A percentile compares a stretch with the other conserved stretches of the same genome.
These are phyloP conservation scores for Claviceps purpurea DNA, from an alignment of 2,329 filamentous ascomycete genomes.

Conservation along the genomic window DNA sequence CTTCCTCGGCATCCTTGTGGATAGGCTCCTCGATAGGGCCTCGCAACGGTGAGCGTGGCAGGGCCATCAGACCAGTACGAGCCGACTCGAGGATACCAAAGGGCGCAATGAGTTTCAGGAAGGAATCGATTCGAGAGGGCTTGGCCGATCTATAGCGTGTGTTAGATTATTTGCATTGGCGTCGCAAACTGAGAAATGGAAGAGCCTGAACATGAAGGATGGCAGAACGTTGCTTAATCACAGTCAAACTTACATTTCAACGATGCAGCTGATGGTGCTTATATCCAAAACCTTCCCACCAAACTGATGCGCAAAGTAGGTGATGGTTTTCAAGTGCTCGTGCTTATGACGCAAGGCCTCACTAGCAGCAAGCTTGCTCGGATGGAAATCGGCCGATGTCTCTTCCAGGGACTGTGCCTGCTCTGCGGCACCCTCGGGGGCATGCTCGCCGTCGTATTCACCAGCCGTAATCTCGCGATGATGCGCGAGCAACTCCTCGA, in stretches of 20 bases:
- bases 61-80: constrained; percentile 89
- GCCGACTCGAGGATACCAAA: constrained; percentile 96
- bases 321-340: constrained; percentile 92
- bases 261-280: constrained; percentile 95
- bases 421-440: constrained; percentile 19
- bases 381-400: constrained; percentile 64
- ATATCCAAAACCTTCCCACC: constrained; percentile 96
- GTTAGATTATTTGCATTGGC: background rate
- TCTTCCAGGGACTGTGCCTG: constrained; percentile 31
- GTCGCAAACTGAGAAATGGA: too few relatives aligned
- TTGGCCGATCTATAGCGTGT: constrained; percentile 60
- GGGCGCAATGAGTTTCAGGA: constrained; percentile 86
- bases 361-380: constrained; percentile 69
- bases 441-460: constrained; percentile 31
- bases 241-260: constrained; percentile 66
- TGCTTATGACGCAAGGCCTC: constrained; percentile 94
- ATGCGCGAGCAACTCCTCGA: constrained; percentile 89
- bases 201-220: too few relatives aligned
- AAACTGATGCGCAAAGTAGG: constrained; percentile 93
- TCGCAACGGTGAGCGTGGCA: constrained; percentile 82
- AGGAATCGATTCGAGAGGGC: constrained; percentile 85
- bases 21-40: constrained; percentile 55
- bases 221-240: too few relatives aligned
- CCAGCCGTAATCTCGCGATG: constrained; percentile 70
- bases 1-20: constrained; percentile 78